Evolutionary conservation across 805 yeast genomes (phyloP), one percentile per base, ranked within the genome.

Genomic region (Tetrapisispora nanseiensis): DNA sequence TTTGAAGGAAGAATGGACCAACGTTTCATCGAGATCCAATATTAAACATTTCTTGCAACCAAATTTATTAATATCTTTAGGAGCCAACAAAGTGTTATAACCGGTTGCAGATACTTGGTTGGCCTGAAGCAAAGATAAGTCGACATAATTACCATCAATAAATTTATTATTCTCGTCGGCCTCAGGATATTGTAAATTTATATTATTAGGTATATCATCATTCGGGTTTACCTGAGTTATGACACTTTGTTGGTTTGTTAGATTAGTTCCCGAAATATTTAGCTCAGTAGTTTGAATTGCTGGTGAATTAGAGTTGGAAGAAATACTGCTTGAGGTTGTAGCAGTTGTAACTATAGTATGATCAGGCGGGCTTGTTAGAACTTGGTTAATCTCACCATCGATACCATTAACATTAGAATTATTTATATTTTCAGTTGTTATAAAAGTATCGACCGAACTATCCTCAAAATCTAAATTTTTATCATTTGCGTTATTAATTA

Each of bases 1-100:
- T 62, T 90, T 89, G 70, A 92, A 92, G 6, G 95, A 82, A 1
- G 95, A 85, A 62, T 92, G 99, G 26, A 92, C 98, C 45, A 92
- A 73, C 2, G 98, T 92, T 64, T 92, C 98, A 63, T 92, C 98
- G 49, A 92, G 68, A 64, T 92, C 99, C 42, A 92, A 70, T 12
- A 92, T 84, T 27, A 92, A 72, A 62, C 97, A 89, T 63, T 92
- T 92, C 45, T 83, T 80, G 43, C 75, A 74, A 39, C 71, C 66
- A 43, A 82, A 71, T 37, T 65, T 59, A 19, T 48, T 43, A 10
- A 22, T n/a, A 8, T 62, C 54, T 20, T 68, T 63, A 35, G 76
- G 72, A 20, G 77, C 73, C 40, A 82, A 76, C 49, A 90, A 66
- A 39, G 87, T 70, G 66, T 71, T 75, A 5, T 82, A 86, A 3